Percentiles rank a stretch among this genome's conserved stretches.
Conservation (phyloP, 2,329 filamentous ascomycete species). For the Fusarium solani-melongenae region DNA sequence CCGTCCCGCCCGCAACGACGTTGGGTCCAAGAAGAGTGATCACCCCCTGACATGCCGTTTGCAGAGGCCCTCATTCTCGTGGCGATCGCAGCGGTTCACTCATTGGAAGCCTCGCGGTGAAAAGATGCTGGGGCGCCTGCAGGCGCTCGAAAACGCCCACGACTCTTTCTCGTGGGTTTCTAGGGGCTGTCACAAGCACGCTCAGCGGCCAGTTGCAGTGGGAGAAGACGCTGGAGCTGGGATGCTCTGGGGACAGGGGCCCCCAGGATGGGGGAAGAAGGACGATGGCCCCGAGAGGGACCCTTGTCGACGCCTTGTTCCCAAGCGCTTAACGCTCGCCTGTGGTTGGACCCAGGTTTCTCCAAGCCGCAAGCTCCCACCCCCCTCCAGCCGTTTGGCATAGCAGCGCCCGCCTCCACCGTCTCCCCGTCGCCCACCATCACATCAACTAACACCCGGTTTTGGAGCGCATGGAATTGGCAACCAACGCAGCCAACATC, state of each 20-base stretch:
- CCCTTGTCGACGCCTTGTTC: slow-evolving; percentile 5
- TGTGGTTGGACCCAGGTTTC: slow-evolving; percentile 8
- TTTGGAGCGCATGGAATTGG: slow-evolving; percentile 1
- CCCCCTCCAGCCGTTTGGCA: slow-evolving; percentile 6
- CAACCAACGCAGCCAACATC: slow-evolving; percentile 11
- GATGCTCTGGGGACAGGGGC: slow-evolving; percentile 5
- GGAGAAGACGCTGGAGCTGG: slow-evolving; percentile 1
- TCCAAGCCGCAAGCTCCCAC: slow-evolving; percentile 2
- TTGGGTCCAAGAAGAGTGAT: background rate
- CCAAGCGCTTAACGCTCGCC: slow-evolving; percentile 7
- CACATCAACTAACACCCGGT: slow-evolving; percentile 4
- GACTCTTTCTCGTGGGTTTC: slow-evolving; percentile 1
- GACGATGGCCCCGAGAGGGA: background rate
- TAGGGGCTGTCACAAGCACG: background rate
- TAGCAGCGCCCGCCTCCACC: background rate
- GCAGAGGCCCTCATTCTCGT: background rate
- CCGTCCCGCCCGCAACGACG: background rate
- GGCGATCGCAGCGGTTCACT: background rate
- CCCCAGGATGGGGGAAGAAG: background rate
- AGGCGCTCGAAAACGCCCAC: background rate
- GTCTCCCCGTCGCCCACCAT: slow-evolving; percentile 11
- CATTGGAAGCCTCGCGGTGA: background rate
- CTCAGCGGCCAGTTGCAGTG: slow-evolving; percentile 4
- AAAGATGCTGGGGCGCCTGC: background rate
- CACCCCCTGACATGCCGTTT: slow-evolving; percentile 3